Base-by-base conservation (phyloP, 768 basidiomycete species). In the Psilocybe tampanensis region DNA sequence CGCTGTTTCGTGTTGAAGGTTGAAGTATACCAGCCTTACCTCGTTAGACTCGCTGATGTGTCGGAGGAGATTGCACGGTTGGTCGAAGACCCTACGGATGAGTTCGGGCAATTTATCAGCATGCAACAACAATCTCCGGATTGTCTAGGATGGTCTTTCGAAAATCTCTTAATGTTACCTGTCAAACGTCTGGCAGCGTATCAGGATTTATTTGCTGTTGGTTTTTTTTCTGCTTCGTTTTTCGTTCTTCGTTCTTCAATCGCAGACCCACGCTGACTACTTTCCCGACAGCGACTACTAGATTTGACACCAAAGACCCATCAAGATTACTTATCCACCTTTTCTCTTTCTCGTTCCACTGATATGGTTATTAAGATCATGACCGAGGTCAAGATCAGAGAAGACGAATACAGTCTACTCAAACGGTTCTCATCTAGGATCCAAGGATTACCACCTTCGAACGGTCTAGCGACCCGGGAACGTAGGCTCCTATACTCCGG, bases 1-100 rank as follows among this genome's bases (percentile, higher is more conserved):
- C 75, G 83, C 6, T 68, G 73, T 1, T 89, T 89, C 66, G 80
- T 94, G 13, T 74, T 82, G 1, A 80, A 78, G 44, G 72, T 94
- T 29, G 91, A 95, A 69, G 82, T 92, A 8, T 92, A 97, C 63
- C 92, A 94, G 69, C 89, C 92, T 18, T 96, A 95, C 70, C 73
- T 96, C 4, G 86, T 90, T 17, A 78, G 84, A 44, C 79, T 95
- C 33, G 86, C 87, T 44, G 77, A 78, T 33, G 83, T 88, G 0
- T 80, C 81, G 1, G 69, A 76, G 15, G 66, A 78, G 54, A 83
- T 91, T 41, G 80, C 82, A 45, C 65, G 71, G 18, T 72, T 88
- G 60, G 70, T 75, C 44, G 67, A 74, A 18, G 81, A 86, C 56
- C 67, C 70, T n/a, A 70, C 73, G 29, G 85, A 76, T 63, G 90